A percentile compares a stretch with the other conserved stretches of the same genome.
These are phyloP conservation scores for Amaranthus hypochondriacus DNA, from an alignment of 148 eudicot species.

Conservation along the genomic window DNA sequence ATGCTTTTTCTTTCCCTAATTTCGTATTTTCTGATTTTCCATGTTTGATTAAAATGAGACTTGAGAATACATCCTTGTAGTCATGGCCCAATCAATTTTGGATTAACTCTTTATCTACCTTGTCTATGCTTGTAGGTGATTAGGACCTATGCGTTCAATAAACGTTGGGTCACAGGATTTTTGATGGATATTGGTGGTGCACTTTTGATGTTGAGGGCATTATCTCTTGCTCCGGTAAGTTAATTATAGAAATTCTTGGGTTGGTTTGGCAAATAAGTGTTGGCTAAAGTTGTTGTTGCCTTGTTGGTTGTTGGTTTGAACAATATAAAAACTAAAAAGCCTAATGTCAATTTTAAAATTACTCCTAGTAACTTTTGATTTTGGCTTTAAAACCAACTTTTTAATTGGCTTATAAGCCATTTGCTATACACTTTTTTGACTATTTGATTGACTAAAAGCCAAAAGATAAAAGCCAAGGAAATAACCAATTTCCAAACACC, in stretches of 20 bases:
- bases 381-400: too few species aligned
- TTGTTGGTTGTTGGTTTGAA: too few species aligned
- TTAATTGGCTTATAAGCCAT: too few species aligned
- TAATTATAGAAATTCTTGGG: neutral
- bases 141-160: conserved; percentile 86
- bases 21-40: neutral
- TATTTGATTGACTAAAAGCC: too few species aligned
- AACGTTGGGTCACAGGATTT: conserved; percentile 76
- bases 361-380: too few species aligned
- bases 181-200: conserved; percentile 96
- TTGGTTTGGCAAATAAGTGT: neutral
- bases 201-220: conserved; percentile 80
- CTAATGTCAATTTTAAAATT: too few species aligned
- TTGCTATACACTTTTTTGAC: too few species aligned
- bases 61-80: neutral
- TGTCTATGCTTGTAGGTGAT: conserved; percentile 53
- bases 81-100: neutral
- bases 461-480: too few species aligned
- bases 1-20: too few species aligned
- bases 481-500: too few species aligned
- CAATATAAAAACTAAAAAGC: too few species aligned
- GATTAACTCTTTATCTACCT: neutral
- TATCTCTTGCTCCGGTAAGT: conserved; percentile 97
- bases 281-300: too few species aligned
- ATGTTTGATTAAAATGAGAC: conserved; percentile 1